Percentiles rank a stretch among this genome's conserved stretches.
Conservation (phyloP, 2,329 filamentous ascomycete species). For the Pseudogymnoascus sp. region DNA sequence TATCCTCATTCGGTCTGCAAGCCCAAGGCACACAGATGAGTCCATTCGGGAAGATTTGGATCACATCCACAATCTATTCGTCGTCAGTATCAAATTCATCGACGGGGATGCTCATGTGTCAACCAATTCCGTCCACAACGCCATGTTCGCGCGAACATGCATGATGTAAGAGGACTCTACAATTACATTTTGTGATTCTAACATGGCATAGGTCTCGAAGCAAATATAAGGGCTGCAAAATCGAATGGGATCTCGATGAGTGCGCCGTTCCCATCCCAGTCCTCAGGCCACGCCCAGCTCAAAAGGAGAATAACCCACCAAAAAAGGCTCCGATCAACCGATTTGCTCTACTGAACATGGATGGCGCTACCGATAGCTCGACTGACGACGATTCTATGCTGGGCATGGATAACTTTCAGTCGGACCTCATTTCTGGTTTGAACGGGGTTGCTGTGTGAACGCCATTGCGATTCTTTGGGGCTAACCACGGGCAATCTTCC, state of each 20-base stretch:
- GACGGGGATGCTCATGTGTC: slow-evolving; percentile 57
- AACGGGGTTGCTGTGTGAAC: slow-evolving; percentile 6
- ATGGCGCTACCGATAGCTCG: slow-evolving; percentile 26
- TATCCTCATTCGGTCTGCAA: slow-evolving; percentile 56
- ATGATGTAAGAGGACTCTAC: slow-evolving; percentile 51
- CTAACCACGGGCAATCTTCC: not conserved
- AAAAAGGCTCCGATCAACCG: slow-evolving; percentile 45
- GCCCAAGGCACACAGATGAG: slow-evolving; percentile 51
- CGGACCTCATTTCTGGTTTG: not conserved
- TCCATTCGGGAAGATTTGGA: slow-evolving; percentile 65
- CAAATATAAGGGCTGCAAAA: slow-evolving; percentile 61
- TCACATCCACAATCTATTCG: slow-evolving; percentile 71
- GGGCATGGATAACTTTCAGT: not conserved
- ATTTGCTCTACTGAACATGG: slow-evolving; percentile 51
- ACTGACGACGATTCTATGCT: not conserved
- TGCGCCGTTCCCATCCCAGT: slow-evolving; percentile 42
- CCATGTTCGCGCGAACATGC: slow-evolving; percentile 67
- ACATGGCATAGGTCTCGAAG: slow-evolving; percentile 35
- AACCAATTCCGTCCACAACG: slow-evolving; percentile 70
- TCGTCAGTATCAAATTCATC: slow-evolving; percentile 57
- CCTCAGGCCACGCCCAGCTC: slow-evolving; percentile 20
- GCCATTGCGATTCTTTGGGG: not conserved
- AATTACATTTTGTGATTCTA: slow-evolving; percentile 6
- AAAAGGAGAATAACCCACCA: slow-evolving; percentile 24
- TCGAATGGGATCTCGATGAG: slow-evolving; percentile 66